Evolutionary conservation across 2,329 filamentous ascomycete genomes (phyloP).

Genomic region (Fusarium haematococcum): DNA sequence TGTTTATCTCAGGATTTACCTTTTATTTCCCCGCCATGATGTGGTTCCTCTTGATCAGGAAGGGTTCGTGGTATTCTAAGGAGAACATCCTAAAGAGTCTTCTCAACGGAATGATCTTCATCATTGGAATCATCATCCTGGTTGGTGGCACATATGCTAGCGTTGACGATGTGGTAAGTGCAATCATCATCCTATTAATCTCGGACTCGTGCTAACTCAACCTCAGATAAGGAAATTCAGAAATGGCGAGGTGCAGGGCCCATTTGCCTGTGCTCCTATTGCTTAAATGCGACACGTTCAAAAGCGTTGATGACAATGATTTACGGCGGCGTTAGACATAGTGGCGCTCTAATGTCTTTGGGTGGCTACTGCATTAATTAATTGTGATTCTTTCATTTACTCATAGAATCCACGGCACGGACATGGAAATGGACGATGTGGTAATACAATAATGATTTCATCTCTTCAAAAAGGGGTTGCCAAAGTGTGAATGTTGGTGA

Average conservation of each 20-base stretch:
- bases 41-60: neutral
- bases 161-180: neutral
- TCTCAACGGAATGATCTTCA: neutral
- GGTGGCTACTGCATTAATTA: neutral
- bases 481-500: neutral
- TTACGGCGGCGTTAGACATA: neutral
- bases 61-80: neutral
- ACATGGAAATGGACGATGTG: neutral
- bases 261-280: neutral
- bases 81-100: neutral
- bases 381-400: neutral
- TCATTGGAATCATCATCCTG: neutral
- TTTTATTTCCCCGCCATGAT: neutral
- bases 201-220: neutral
- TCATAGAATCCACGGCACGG: neutral
- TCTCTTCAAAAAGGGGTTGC: neutral
- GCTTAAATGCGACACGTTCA: neutral
- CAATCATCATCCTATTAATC: neutral
- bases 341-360: neutral
- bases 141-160: neutral
- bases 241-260: neutral
- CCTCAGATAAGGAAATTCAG: neutral
- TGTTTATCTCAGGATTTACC: neutral
- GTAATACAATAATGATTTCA: constrained; percentile 2
- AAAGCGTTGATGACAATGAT: neutral